Conservation (phyloP, 768 basidiomycete genomes). For the Jaapia argillacea region DNA sequence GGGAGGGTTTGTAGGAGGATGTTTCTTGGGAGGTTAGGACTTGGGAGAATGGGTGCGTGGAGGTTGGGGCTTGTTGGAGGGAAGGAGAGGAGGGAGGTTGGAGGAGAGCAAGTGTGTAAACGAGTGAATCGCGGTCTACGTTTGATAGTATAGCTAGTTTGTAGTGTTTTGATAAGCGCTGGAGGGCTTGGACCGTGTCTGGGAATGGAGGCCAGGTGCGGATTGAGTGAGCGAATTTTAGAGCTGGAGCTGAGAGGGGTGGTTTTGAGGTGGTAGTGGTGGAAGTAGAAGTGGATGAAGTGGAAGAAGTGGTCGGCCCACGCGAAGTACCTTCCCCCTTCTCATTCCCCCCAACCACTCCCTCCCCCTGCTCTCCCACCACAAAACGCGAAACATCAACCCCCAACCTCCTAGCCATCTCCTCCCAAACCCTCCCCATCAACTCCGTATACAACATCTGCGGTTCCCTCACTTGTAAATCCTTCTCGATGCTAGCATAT, state of each 20-base stretch:
- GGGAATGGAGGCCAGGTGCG: slow-evolving; percentile 56
- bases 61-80: too few relatives aligned
- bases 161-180: slow-evolving; percentile 47
- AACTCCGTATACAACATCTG: slow-evolving; percentile 51
- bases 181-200: slow-evolving; percentile 53
- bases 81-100: slow-evolving; percentile 31
- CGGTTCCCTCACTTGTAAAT: slow-evolving; percentile 49
- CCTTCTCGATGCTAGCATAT: slow-evolving; percentile 41
- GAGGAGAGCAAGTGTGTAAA: slow-evolving; percentile 46
- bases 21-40: slow-evolving; percentile 66
- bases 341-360: too few relatives aligned
- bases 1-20: slow-evolving; percentile 63
- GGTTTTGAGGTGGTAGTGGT: too few relatives aligned
- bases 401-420: slow-evolving; percentile 23
- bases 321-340: slow-evolving; percentile 6
- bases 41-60: too few relatives aligned
- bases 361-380: too few relatives aligned
- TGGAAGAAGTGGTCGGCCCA: not conserved
- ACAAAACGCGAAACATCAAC: too few relatives aligned
- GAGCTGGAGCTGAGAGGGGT: not conserved
- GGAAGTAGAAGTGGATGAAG: slow-evolving; percentile 18
- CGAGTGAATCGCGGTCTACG: slow-evolving; percentile 57
- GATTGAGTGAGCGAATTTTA: slow-evolving; percentile 48
- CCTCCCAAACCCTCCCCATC: slow-evolving; percentile 29
- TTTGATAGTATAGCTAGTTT: slow-evolving; percentile 70